Evolutionary conservation across 257 asterid species (phyloP).

Genomic region (Knoxia roxburghii): DNA sequence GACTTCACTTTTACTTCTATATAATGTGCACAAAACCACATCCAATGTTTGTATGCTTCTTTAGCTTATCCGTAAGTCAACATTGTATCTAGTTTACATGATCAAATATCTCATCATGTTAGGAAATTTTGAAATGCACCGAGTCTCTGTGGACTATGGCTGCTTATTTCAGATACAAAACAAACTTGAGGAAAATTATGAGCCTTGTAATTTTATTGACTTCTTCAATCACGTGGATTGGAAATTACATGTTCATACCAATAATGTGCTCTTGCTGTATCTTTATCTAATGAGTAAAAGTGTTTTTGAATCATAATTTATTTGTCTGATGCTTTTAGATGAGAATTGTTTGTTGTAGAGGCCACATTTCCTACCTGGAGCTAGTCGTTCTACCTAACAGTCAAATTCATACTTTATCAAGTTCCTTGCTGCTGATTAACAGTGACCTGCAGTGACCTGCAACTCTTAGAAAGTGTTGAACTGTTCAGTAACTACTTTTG

Average conservation of each 20-base stretch:
- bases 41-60: slow-evolving; percentile 5
- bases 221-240: not conserved
- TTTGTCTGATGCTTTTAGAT: not conserved
- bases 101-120: not conserved
- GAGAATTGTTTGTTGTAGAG: not conserved
- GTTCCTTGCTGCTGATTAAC: too few species aligned
- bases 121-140: not conserved
- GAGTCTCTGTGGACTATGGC: not conserved
- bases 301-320: not conserved
- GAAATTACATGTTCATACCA: not conserved
- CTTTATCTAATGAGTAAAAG: not conserved
- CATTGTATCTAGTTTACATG: not conserved
- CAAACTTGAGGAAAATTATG: not conserved
- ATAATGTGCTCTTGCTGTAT: not conserved
- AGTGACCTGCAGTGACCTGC: too few species aligned
- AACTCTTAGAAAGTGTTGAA: not conserved
- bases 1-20: slow-evolving; percentile 17
- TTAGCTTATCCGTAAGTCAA: not conserved
- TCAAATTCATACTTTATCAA: too few species aligned
- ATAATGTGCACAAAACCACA: slow-evolving; percentile 6
- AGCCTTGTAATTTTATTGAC: not conserved
- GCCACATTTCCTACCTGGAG: too few species aligned
- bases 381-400: too few species aligned
- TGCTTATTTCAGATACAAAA: not conserved
- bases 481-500: not conserved